phyloP scores from a whole-genome alignment of 495 filamentous ascomycete species.

The Sordaria brevicollis region DNA sequence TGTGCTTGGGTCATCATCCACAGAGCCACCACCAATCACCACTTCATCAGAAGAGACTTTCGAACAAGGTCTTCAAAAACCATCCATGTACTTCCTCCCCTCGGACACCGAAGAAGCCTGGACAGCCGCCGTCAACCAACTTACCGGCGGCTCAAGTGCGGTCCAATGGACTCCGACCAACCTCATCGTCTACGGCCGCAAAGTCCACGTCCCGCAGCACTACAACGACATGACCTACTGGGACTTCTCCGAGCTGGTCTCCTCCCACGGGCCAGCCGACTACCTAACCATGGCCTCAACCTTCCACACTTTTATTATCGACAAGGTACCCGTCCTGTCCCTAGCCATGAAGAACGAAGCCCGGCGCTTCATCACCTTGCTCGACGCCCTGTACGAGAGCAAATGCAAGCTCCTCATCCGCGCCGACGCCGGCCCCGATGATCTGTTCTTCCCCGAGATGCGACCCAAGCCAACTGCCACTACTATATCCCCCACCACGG shows the following conservation, averaged over 20 bases:
- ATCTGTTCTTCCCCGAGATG: slow-evolving; percentile 59
- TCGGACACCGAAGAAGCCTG: slow-evolving; percentile 15
- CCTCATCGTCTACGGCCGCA: slow-evolving; percentile 50
- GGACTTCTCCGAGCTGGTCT: slow-evolving; percentile 51
- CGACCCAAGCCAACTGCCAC: neutral
- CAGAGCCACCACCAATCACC: neutral
- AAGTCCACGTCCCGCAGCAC: slow-evolving; percentile 40
- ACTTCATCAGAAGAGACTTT: neutral
- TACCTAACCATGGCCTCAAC: slow-evolving; percentile 61
- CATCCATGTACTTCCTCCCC: slow-evolving; percentile 22
- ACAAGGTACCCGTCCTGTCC: slow-evolving; percentile 46
- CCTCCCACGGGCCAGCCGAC: slow-evolving; percentile 55
- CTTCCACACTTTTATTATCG: slow-evolving; percentile 58
- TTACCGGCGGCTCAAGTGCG: neutral
- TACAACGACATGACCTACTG: slow-evolving; percentile 39
- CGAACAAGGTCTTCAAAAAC: slow-evolving; percentile 5
- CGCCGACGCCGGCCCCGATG: slow-evolving; percentile 49
- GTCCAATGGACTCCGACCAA: slow-evolving; percentile 35
- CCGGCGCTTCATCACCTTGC: slow-evolving; percentile 57
- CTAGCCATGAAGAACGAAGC: slow-evolving; percentile 59
- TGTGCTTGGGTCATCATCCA: neutral
- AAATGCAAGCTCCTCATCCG: slow-evolving; percentile 52
- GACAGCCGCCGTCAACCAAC: neutral
- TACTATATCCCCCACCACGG: neutral
- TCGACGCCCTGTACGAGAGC: slow-evolving; percentile 63